Conservation (phyloP, 1,284 basidiomycete genomes). For the Moesziomyces aphidis region DNA sequence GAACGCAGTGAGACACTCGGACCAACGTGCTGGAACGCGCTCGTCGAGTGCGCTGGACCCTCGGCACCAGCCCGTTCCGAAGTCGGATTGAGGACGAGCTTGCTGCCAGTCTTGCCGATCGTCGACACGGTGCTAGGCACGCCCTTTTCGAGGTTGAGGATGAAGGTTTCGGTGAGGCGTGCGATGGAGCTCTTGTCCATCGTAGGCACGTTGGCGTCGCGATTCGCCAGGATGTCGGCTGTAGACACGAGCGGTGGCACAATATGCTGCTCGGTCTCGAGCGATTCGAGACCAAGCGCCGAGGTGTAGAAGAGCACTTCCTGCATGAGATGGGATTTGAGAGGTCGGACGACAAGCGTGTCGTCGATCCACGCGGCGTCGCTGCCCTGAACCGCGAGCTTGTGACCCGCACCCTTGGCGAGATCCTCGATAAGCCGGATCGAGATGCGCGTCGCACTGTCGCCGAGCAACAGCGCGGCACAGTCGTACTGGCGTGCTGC, state of each 20-base stretch:
- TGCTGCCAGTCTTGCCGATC: conserved; percentile 57
- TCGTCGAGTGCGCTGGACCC: conserved; percentile 11
- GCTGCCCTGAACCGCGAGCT: conserved; percentile 54
- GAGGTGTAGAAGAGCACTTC: conserved; percentile 52
- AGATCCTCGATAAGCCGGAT: conserved; percentile 57
- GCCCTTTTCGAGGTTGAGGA: conserved; percentile 57
- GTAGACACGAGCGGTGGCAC: conserved; percentile 18
- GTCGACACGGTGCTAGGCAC: conserved; percentile 63
- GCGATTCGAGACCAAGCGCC: conserved; percentile 16
- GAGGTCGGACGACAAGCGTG: conserved; percentile 50
- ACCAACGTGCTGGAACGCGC: conserved; percentile 34
- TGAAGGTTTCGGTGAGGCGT: conserved; percentile 56
- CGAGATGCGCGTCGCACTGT: conserved; percentile 50
- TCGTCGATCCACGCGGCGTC: conserved; percentile 56
- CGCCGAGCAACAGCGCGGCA: conserved; percentile 52
- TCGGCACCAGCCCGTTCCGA: neutral
- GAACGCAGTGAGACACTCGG: conserved; percentile 24
- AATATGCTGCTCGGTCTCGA: conserved; percentile 29
- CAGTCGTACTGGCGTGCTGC: conserved; percentile 40
- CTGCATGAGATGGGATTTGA: conserved; percentile 42
- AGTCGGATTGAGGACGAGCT: conserved; percentile 54
- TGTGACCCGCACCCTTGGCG: conserved; percentile 61
- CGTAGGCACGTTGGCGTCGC: conserved; percentile 3
- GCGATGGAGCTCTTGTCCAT: conserved; percentile 61
- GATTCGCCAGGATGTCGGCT: conserved; percentile 7